These are phyloP conservation scores for Udeniomyces megalosporus DNA, from an alignment of 768 basidiomycete species.

Conservation along the genomic window DNA sequence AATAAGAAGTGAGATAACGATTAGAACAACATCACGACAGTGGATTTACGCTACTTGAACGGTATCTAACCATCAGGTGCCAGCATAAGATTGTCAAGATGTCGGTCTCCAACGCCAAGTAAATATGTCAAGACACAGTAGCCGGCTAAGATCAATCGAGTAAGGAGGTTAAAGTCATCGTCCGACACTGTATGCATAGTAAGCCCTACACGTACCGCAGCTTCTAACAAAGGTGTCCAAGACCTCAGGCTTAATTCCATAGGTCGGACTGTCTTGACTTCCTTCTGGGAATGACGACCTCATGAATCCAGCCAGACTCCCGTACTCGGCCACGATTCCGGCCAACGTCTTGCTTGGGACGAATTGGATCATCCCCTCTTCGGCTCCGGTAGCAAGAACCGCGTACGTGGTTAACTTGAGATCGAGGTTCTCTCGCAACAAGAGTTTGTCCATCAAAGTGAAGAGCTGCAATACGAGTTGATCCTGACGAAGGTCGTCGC, in stretches of 20 bases:
- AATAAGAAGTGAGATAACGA: neutral
- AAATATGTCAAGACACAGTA: slow-evolving; percentile 96
- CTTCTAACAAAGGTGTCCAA: slow-evolving; percentile 93
- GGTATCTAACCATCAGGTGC: slow-evolving; percentile 59
- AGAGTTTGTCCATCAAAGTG: slow-evolving; percentile 85
- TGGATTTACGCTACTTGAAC: neutral
- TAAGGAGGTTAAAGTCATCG: slow-evolving; percentile 1
- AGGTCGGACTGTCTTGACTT: slow-evolving; percentile 74
- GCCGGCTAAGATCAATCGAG: slow-evolving; percentile 44
- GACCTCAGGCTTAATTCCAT: slow-evolving; percentile 83
- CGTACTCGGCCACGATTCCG: slow-evolving; percentile 70
- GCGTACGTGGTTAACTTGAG: slow-evolving; percentile 79
- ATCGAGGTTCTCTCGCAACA: slow-evolving; percentile 89
- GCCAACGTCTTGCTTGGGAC: slow-evolving; percentile 92
- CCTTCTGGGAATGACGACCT: slow-evolving; percentile 78
- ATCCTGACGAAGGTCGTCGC: slow-evolving; percentile 96
- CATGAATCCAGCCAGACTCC: slow-evolving; percentile 62
- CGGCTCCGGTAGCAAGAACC: slow-evolving; percentile 76
- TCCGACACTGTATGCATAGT: too few relatives aligned
- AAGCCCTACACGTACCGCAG: slow-evolving; percentile 51
- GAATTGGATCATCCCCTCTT: slow-evolving; percentile 92
- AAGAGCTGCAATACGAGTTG: slow-evolving; percentile 97
- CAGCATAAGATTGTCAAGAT: slow-evolving; percentile 84
- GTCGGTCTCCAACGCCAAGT: slow-evolving; percentile 90
- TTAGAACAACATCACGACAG: slow-evolving; percentile 1